phyloP scores from a whole-genome alignment of 2,329 filamentous ascomycete species.

The Exophiala spinifera region DNA sequence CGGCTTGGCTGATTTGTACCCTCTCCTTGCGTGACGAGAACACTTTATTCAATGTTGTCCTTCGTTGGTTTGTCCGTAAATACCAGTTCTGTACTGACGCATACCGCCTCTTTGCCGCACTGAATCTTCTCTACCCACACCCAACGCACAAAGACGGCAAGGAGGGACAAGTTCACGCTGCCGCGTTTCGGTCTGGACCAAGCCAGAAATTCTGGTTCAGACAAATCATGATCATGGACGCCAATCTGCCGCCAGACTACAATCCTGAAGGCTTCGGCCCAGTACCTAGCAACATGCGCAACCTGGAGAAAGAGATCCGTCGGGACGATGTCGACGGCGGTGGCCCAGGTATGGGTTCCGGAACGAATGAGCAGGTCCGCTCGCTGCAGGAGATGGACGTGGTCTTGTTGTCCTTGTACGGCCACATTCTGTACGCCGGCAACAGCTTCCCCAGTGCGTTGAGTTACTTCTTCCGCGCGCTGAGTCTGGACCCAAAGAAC shows the following conservation, averaged over 20 bases:
- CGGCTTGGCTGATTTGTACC: conserved; percentile 79
- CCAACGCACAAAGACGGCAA: conserved; percentile 47
- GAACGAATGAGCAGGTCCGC: background rate
- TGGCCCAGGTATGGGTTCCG: background rate
- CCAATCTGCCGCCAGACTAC: conserved; percentile 55
- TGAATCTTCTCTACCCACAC: conserved; percentile 69
- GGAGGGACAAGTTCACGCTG: conserved; percentile 16
- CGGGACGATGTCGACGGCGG: conserved; percentile 28
- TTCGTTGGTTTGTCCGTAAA: conserved; percentile 78
- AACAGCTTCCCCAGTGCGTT: conserved; percentile 80
- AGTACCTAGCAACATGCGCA: conserved; percentile 35
- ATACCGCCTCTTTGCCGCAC: conserved; percentile 75
- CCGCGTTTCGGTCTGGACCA: conserved; percentile 64
- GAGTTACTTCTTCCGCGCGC: conserved; percentile 80
- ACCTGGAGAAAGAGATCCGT: conserved; percentile 13
- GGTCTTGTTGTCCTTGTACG: conserved; percentile 81
- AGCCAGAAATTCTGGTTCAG: conserved; percentile 88
- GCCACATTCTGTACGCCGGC: conserved; percentile 80
- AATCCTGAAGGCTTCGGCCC: conserved; percentile 35
- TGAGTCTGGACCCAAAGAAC: conserved; percentile 34
- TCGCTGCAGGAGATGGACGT: conserved; percentile 61
- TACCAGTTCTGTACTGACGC: conserved; percentile 76
- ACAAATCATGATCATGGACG: conserved; percentile 88
- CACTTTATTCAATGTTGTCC: conserved; percentile 67
- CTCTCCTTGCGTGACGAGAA: conserved; percentile 75